Base-by-base conservation (phyloP, 2,329 filamentous ascomycete genomes). In the Monosporascus sp. region DNA sequence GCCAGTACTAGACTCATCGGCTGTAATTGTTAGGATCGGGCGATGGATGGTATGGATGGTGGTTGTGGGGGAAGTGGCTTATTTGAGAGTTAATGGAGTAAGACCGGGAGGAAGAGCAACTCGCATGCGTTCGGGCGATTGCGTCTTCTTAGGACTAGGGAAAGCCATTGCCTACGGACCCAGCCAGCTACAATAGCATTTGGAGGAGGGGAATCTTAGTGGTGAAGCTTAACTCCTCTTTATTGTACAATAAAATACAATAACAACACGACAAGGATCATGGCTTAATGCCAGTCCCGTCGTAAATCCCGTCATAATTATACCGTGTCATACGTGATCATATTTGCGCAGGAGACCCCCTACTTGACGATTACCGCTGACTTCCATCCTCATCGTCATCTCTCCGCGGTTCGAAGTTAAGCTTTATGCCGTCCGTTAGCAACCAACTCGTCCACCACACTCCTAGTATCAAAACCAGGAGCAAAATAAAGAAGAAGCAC, bases 361-460 rank as follows among this genome's bases (percentile, higher is more conserved):
- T 11, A n/a, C 43, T 11, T 8, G 7, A 31, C 14, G 1, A 31
- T 46, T 24, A 46, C 17, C 22, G 43, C 5, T 7, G 1, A 2
- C 9, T 37, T 46, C 5, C 41, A 40, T 56, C 51, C 17, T 76
- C 72, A 49, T 80, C 77, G 26, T 83, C 79, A 49, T 86, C 82
- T 37, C 80, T 81, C 50, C 76, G 73, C n/a, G 86, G 82, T 65
- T 88, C 81, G 59, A 88, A 89, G 60, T 88, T 88, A 52, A 87
- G 69, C 84, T 88, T 58, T 50, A 45, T 16, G 2, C 20, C 7
- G 26, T 26, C 51, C 50, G 59, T 72, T 60, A 76, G 71, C 43
- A 46, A 49, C 34, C n/a, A 48, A 9, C 41, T 34, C 8, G 8
- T 34, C 19, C 20, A 8, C 46, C 47, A 27, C 26, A 2, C 34